Evolutionary conservation across 2,329 filamentous ascomycete species (phyloP).

Genomic region (Aspergillus novofumigatus): DNA sequence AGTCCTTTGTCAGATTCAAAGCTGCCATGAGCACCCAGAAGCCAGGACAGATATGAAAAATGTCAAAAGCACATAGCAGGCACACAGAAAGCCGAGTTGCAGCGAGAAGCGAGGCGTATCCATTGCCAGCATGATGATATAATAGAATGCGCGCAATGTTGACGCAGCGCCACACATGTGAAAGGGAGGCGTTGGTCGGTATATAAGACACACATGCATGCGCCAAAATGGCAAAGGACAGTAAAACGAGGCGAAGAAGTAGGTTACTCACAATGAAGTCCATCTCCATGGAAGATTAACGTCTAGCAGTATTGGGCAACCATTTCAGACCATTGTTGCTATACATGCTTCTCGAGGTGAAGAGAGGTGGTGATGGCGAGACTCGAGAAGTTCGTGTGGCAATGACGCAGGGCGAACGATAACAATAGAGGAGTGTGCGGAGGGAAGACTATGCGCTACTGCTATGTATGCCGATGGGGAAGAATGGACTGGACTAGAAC

Average conservation of each 20-base stretch:
- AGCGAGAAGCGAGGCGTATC: not conserved
- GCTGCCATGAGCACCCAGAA: constrained; percentile 1
- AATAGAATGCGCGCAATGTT: constrained; percentile 4
- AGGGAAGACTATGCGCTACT: constrained; percentile 2
- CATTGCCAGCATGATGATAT: not conserved
- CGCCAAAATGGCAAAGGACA: constrained; percentile 1
- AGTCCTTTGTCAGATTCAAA: constrained; percentile 3
- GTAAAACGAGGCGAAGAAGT: constrained; percentile 1
- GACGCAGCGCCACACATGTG: constrained; percentile 10
- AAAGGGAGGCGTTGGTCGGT: constrained; percentile 1
- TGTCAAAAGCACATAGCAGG: not conserved
- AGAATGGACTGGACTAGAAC: constrained; percentile 1
- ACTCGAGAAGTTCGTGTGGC: constrained; percentile 8
- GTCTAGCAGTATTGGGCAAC: constrained; percentile 22
- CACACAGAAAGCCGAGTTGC: not conserved
- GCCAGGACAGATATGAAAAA: not conserved
- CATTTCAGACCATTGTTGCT: constrained; percentile 29
- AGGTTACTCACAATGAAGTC: constrained; percentile 42
- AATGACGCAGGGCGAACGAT: constrained; percentile 11
- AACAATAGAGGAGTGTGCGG: constrained; percentile 4
- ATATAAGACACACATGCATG: not conserved
- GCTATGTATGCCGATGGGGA: not conserved
- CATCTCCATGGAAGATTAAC: constrained; percentile 31
- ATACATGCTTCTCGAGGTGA: constrained; percentile 28
- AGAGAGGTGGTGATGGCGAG: not conserved